Evolutionary conservation across 768 basidiomycete genomes (phyloP).

Genomic region (Tricholoma flavovirens): DNA sequence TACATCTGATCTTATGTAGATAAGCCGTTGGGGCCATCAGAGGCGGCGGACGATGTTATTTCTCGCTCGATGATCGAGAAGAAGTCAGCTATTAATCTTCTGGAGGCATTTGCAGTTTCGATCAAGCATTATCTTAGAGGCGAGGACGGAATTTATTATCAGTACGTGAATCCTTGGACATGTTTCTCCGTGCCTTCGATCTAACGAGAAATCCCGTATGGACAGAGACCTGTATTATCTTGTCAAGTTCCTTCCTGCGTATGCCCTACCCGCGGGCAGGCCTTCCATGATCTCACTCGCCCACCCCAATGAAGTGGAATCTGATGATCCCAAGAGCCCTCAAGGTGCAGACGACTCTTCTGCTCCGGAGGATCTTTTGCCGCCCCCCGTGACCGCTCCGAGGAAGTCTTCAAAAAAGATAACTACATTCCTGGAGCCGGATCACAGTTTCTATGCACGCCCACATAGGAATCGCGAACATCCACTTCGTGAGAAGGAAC

Average conservation of each 20-base stretch:
- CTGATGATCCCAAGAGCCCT: constrained; percentile 1
- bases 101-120: constrained; percentile 61
- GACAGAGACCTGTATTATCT: constrained; percentile 57
- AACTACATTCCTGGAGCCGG: constrained; percentile 5
- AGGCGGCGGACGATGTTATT: constrained; percentile 25
- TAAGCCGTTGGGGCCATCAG: constrained; percentile 14
- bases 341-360: constrained; percentile 7
- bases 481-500: constrained; percentile 13
- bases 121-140: constrained; percentile 69
- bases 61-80: constrained; percentile 55
- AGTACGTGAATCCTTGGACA: constrained; percentile 20
- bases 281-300: constrained; percentile 27
- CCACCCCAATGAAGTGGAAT: constrained; percentile 2
- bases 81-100: constrained; percentile 61
- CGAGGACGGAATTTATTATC: constrained; percentile 44
- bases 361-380: constrained; percentile 15
- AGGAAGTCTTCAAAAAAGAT: constrained; percentile 9
- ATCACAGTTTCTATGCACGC: background rate
- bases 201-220: background rate
- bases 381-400: constrained; percentile 21
- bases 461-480: background rate
- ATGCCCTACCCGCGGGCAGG: constrained; percentile 48
- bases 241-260: constrained; percentile 68
- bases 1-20: constrained; percentile 12
- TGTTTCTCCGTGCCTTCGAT: constrained; percentile 15